These are phyloP conservation scores for Medicago truncatula DNA, from an alignment of 306 rosid species.

Conservation along the genomic window DNA sequence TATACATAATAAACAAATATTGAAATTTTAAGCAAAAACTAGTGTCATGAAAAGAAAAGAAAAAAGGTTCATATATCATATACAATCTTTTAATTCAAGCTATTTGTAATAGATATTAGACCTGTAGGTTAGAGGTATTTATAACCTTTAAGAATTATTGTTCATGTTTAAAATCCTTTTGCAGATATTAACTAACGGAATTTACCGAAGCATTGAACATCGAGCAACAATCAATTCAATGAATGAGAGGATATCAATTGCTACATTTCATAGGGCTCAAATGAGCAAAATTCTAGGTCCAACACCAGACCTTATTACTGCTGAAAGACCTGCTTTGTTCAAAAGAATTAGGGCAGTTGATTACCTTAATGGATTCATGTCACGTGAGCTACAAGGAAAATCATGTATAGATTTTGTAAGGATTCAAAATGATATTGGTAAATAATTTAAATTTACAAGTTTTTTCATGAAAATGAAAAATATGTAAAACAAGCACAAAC, in stretches of 20 bases:
- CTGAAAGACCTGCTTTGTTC: slow-evolving; percentile 39
- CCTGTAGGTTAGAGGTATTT: too few species aligned
- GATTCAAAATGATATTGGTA: slow-evolving; percentile 27
- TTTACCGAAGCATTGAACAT: slow-evolving; percentile 44
- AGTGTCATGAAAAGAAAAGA: too few species aligned
- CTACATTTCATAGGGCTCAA: slow-evolving; percentile 34
- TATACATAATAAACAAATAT: too few species aligned
- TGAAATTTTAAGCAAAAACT: too few species aligned
- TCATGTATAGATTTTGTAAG: slow-evolving; percentile 34
- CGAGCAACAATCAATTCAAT: slow-evolving; percentile 31
- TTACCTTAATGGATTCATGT: slow-evolving; percentile 33
- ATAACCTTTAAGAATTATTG: background rate
- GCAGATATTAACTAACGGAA: slow-evolving; percentile 48
- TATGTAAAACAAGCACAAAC: too few species aligned
- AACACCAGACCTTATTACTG: slow-evolving; percentile 21
- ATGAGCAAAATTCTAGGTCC: slow-evolving; percentile 23
- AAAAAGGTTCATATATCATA: too few species aligned
- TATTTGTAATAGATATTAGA: too few species aligned
- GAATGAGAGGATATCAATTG: slow-evolving; percentile 46
- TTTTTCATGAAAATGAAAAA: too few species aligned
- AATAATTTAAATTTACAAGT: too few species aligned
- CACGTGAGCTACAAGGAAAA: slow-evolving; percentile 40
- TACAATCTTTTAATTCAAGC: too few species aligned
- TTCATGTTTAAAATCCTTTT: background rate
- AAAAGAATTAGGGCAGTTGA: slow-evolving; percentile 33